Percentiles rank a stretch among this genome's conserved stretches.
Evolutionary conservation across 768 basidiomycete species (phyloP).

Genomic region (Pleurotus sapidus): DNA sequence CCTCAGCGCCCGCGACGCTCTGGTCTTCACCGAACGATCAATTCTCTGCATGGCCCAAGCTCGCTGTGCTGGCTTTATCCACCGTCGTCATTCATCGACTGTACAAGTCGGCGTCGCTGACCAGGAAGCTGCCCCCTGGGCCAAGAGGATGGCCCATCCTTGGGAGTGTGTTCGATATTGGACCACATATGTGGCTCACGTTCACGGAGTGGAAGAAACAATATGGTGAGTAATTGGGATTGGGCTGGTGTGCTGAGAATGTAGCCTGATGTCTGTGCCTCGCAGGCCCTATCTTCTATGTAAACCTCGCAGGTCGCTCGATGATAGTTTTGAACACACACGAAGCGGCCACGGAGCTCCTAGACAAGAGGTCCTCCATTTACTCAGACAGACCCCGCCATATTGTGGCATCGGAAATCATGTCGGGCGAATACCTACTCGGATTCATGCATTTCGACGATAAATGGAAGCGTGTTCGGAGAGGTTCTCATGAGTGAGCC

Average conservation of each 20-base stretch:
- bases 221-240: constrained; percentile 12
- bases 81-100: not conserved
- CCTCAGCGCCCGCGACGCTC: not conserved
- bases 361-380: constrained; percentile 26
- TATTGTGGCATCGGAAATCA: constrained; percentile 18
- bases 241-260: too few species aligned
- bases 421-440: constrained; percentile 23
- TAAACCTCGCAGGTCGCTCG: constrained; percentile 32
- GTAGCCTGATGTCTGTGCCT: not conserved
- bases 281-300: constrained; percentile 24
- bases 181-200: constrained; percentile 12
- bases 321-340: constrained; percentile 31
- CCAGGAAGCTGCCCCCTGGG: constrained; percentile 13
- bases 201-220: constrained; percentile 13
- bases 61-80: not conserved
- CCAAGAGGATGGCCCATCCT: constrained; percentile 15
- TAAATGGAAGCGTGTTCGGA: constrained; percentile 16
- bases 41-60: not conserved
- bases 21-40: not conserved
- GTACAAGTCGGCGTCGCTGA: constrained; percentile 8
- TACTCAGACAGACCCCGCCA: constrained; percentile 22
- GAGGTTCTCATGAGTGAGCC: constrained; percentile 15
- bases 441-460: constrained; percentile 21
- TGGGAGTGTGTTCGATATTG: constrained; percentile 18
- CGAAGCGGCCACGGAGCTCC: constrained; percentile 28